A percentile compares a stretch with the other conserved stretches of the same genome.
phyloP scores from a whole-genome alignment of 2,329 filamentous ascomycete species.

The Talaromyces sp. region DNA sequence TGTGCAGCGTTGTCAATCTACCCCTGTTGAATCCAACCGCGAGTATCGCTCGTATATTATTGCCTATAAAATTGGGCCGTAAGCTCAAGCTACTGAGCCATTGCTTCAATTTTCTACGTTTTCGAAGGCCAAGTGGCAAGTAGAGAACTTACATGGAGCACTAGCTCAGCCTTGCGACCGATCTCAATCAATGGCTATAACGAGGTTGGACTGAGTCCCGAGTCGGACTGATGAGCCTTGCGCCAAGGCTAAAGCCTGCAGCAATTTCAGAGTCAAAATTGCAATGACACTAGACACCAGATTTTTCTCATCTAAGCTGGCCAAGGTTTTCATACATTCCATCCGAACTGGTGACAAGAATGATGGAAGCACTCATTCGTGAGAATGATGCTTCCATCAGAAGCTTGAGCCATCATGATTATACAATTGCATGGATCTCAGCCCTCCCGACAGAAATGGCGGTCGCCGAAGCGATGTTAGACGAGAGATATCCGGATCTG shows the following conservation, averaged over 20 bases:
- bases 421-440: slow-evolving; percentile 21
- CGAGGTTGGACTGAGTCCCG: no score
- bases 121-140: neutral
- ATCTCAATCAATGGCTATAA: neutral
- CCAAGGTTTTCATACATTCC: neutral
- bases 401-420: neutral
- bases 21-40: no score
- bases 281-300: neutral
- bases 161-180: neutral
- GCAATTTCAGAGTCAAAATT: neutral
- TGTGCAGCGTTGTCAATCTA: no score
- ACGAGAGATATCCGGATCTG: slow-evolving; percentile 12
- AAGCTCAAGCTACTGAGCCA: neutral
- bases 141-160: neutral
- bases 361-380: neutral
- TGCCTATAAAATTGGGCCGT: no score
- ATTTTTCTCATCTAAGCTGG: neutral
- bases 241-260: neutral
- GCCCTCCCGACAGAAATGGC: slow-evolving; percentile 18
- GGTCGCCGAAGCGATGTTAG: slow-evolving; percentile 20
- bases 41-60: no score
- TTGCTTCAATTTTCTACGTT: neutral
- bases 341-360: neutral
- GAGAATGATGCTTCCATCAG: neutral
- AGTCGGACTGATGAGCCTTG: neutral